Evolutionary conservation across 768 basidiomycete species (phyloP).

Genomic region (Calvatia gigantea): DNA sequence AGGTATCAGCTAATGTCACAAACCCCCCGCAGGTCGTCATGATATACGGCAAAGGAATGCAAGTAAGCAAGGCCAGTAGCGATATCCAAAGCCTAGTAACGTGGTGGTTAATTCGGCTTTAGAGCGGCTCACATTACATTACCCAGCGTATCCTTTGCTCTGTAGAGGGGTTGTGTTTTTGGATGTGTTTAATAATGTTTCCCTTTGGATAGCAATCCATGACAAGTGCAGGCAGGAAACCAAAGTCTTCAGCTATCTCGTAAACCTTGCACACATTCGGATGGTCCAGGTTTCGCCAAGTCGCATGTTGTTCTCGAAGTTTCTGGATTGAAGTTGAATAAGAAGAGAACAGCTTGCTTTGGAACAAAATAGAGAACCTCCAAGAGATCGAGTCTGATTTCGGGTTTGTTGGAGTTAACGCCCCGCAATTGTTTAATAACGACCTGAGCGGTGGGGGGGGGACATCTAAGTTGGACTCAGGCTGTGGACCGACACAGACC

Average conservation of each 20-base stretch:
- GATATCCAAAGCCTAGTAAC: slow-evolving; percentile 9
- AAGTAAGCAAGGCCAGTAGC: slow-evolving; percentile 21
- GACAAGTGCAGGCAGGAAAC: slow-evolving; percentile 23
- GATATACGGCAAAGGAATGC: slow-evolving; percentile 19
- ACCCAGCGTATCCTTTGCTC: slow-evolving; percentile 11
- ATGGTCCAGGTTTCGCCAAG: slow-evolving; percentile 19
- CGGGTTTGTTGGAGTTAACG: slow-evolving; percentile 14
- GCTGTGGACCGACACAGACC: too few relatives aligned
- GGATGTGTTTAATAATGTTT: slow-evolving; percentile 20
- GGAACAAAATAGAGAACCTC: slow-evolving; percentile 3
- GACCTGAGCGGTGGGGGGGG: slow-evolving; percentile 7
- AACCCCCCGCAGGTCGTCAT: slow-evolving; percentile 26
- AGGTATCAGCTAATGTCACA: neutral
- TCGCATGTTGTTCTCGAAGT: neutral
- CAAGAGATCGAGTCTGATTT: slow-evolving; percentile 8
- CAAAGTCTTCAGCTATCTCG: slow-evolving; percentile 15
- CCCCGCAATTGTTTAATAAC: slow-evolving; percentile 19
- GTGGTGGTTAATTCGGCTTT: neutral
- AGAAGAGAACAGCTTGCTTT: neutral
- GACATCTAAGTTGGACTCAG: too few relatives aligned
- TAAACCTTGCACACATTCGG: slow-evolving; percentile 20
- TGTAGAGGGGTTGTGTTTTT: neutral
- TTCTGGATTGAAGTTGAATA: slow-evolving; percentile 7
- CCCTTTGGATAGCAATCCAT: slow-evolving; percentile 20
- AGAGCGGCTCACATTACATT: neutral